Evolutionary conservation across 1,284 basidiomycete genomes (phyloP), one percentile per base, ranked within the genome.

Genomic region (Inonotus hispidus): DNA sequence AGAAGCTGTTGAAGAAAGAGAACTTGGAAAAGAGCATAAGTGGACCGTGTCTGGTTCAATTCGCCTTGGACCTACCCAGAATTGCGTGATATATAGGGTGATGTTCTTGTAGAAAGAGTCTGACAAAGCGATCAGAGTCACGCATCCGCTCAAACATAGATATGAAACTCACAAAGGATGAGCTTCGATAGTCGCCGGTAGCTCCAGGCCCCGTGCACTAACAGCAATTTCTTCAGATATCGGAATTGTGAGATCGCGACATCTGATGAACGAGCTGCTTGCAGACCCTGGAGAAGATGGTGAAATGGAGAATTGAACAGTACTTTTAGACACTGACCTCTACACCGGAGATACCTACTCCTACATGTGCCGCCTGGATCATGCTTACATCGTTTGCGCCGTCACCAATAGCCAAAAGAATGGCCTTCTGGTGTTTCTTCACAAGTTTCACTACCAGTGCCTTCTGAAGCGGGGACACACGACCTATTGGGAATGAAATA

Each of bases 141-240:
- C 4, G 46, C 45, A 39, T 25, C 8, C 39, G 52, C 25, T 11
- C 6, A 43, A 43, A 10, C 16, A 54, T 13, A 4, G 23, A 27
- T n/a, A 71, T 69, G n/a, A 21, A 16, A 79, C 90, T 60, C 68
- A 94, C 92, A 96, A 16, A 99, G 79, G 70, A 99, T 95, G 65
- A 99, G 83, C 72, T 98, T 99, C 32, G 93, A 95, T 64, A 99
- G 72, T 23, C 97, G 83, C 64, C 93, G 89, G 73, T 99, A 99
- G 74, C 93, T 97, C 97, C 97, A 99, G 2, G 95, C 90, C 3
- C 97, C 97, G 71, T 99, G 97, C 1, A 99, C 97, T 13, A 99
- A 85, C 14, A 99, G 75, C 43, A 99, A 75, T 75, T 99, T 99
- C 74, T 95, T 95, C 65, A 99, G 77, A 75, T 82, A 99, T n/a